A percentile compares a stretch with the other conserved stretches of the same genome.
phyloP scores from a whole-genome alignment of 108 stramenopile genomes.

The Cyclotella distinguenda region DNA sequence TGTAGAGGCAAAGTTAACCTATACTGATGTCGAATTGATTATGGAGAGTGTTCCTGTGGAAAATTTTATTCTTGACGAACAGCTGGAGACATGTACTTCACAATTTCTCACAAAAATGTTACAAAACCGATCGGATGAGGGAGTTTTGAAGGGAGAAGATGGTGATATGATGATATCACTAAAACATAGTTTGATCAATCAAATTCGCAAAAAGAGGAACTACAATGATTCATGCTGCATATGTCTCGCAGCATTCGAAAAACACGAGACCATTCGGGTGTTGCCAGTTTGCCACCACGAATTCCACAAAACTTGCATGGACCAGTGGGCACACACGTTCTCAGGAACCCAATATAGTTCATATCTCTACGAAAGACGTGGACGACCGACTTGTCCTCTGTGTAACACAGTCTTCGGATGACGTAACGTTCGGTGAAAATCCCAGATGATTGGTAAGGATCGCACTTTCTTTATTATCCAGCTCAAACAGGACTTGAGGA shows the following conservation, averaged over 20 bases:
- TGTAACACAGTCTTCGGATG: conserved; percentile 43
- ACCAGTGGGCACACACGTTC: conserved; percentile 62
- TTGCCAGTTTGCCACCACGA: conserved; percentile 58
- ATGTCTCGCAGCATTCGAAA: conserved; percentile 40
- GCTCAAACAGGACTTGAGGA: no score
- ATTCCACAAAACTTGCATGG: conserved; percentile 56
- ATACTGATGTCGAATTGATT: conserved; percentile 6
- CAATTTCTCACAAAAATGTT: conserved; percentile 44
- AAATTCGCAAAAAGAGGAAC: conserved; percentile 33
- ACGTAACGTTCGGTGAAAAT: no score
- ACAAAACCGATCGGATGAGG: conserved; percentile 13
- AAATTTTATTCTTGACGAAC: conserved; percentile 39
- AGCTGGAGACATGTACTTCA: conserved; percentile 23
- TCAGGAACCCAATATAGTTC: conserved; percentile 20
- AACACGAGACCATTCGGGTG: conserved; percentile 40
- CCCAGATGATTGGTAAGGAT: no score
- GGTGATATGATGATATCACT: background rate
- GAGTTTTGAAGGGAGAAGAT: background rate
- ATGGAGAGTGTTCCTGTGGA: conserved; percentile 48
- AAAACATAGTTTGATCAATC: conserved; percentile 36
- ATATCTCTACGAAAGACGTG: conserved; percentile 26
- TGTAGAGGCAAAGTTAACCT: conserved; percentile 15
- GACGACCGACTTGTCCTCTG: conserved; percentile 54
- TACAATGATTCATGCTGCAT: conserved; percentile 55
- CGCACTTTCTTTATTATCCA: no score